A percentile compares a stretch with the other conserved stretches of the same genome.
phyloP scores from a whole-genome alignment of 495 filamentous ascomycete species.

The Aspergillus ostianus region DNA sequence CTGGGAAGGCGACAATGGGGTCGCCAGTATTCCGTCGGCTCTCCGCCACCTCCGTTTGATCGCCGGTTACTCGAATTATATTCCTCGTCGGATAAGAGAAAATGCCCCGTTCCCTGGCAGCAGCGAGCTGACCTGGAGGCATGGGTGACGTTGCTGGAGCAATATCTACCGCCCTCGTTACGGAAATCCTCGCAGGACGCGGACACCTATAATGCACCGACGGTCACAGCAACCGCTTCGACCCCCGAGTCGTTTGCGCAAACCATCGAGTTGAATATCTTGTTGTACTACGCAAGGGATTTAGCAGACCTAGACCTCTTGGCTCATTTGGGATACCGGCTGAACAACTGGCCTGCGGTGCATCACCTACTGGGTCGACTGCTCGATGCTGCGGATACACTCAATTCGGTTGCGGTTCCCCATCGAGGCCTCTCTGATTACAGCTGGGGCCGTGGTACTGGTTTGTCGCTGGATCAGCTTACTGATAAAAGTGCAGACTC shows the following conservation, averaged over 20 bases:
- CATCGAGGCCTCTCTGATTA: conserved; percentile 21
- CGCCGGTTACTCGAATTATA: conserved; percentile 6
- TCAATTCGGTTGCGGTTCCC: conserved; percentile 13
- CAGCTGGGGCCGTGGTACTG: conserved; percentile 23
- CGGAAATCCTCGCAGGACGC: conserved; percentile 16
- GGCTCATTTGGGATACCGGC: conserved; percentile 41
- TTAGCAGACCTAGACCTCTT: conserved; percentile 34
- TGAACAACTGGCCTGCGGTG: conserved; percentile 45
- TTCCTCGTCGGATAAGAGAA: conserved; percentile 5
- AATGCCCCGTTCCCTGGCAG: conserved; percentile 13
- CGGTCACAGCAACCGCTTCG: conserved; percentile 12
- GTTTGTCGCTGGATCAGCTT: conserved; percentile 32
- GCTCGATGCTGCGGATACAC: conserved; percentile 33
- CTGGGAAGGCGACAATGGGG: conserved; percentile 22
- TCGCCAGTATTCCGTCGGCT: conserved; percentile 19
- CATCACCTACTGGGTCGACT: conserved; percentile 37
- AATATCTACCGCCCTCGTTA: conserved; percentile 40
- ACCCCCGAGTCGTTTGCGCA: conserved; percentile 21
- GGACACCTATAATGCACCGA: conserved; percentile 7
- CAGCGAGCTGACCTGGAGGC: conserved; percentile 19
- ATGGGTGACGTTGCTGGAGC: conserved; percentile 47
- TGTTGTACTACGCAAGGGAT: conserved; percentile 28
- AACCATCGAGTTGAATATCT: conserved; percentile 22
- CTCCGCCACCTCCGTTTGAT: conserved; percentile 9
- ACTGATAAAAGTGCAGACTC: conserved; percentile 17